Conservation (phyloP, 768 basidiomycete genomes). For the Mycena metata region DNA sequence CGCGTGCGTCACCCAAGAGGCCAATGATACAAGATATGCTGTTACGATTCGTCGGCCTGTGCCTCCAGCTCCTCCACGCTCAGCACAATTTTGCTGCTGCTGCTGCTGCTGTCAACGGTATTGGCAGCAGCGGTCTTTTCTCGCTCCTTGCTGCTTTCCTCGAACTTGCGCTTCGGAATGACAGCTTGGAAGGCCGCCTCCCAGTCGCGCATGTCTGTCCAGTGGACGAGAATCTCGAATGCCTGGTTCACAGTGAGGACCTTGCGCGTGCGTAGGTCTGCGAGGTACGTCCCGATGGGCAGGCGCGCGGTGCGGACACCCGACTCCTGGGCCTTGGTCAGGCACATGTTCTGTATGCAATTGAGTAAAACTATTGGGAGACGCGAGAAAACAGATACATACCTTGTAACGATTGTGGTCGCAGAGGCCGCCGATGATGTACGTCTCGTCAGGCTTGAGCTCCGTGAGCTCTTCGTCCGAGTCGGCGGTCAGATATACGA, state of each 20-base stretch:
- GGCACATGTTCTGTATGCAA: slow-evolving; percentile 80
- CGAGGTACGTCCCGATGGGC: slow-evolving; percentile 93
- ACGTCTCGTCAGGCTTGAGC: slow-evolving; percentile 86
- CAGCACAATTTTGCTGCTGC: slow-evolving; percentile 23
- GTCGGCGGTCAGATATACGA: slow-evolving; percentile 97
- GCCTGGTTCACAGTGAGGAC: slow-evolving; percentile 98
- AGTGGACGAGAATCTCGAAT: slow-evolving; percentile 91
- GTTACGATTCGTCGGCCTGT: slow-evolving; percentile 14
- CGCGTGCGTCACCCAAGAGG: not conserved
- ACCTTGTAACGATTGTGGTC: slow-evolving; percentile 98
- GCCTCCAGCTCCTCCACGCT: slow-evolving; percentile 38
- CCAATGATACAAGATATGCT: slow-evolving; percentile 21
- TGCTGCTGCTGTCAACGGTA: slow-evolving; percentile 28
- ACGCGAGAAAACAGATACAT: slow-evolving; percentile 21
- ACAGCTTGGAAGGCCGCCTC: slow-evolving; percentile 87
- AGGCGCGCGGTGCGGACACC: slow-evolving; percentile 88
- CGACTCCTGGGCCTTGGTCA: slow-evolving; percentile 83
- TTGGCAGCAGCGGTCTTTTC: slow-evolving; percentile 5
- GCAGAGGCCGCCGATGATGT: slow-evolving; percentile 95
- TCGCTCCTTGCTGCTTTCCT: slow-evolving; percentile 48
- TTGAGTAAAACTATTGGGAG: slow-evolving; percentile 32
- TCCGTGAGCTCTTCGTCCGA: slow-evolving; percentile 88
- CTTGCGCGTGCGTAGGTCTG: slow-evolving; percentile 89
- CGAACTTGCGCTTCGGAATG: slow-evolving; percentile 92
- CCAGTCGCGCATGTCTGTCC: slow-evolving; percentile 91